A percentile compares a stretch with the other conserved stretches of the same genome.
Conservation (phyloP, 768 basidiomycete genomes). For the Hericium rajendrae region DNA sequence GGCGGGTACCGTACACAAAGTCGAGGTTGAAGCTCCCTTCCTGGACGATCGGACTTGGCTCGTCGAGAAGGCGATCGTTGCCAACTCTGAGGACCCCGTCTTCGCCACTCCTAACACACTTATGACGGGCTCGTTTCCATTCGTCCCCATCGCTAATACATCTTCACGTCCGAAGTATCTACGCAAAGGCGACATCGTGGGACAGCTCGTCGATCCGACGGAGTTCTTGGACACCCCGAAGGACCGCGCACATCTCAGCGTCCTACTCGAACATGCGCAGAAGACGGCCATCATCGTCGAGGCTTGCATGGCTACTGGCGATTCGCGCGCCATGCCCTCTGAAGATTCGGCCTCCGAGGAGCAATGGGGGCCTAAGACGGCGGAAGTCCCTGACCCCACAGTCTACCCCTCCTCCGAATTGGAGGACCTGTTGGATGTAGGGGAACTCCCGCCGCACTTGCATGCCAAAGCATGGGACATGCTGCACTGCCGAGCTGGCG, state of each 20-base stretch:
- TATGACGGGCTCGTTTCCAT: no score
- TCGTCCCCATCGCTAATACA: no score
- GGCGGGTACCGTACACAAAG: background rate
- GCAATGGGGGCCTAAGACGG: background rate
- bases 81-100: no score
- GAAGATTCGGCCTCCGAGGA: no score
- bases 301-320: background rate
- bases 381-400: background rate
- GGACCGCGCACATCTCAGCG: no score
- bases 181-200: no score
- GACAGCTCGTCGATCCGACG: background rate
- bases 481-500: background rate
- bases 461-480: background rate
- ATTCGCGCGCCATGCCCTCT: no score
- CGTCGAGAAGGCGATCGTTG: no score
- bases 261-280: no score
- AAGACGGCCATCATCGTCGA: background rate
- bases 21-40: background rate
- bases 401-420: background rate
- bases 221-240: background rate
- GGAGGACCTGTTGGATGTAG: conserved; percentile 2
- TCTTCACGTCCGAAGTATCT: no score
- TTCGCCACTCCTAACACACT: no score
- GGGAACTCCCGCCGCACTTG: background rate
- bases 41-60: no score